Evolutionary conservation across 306 rosid genomes (phyloP).

Genomic region (Fagus crenata): DNA sequence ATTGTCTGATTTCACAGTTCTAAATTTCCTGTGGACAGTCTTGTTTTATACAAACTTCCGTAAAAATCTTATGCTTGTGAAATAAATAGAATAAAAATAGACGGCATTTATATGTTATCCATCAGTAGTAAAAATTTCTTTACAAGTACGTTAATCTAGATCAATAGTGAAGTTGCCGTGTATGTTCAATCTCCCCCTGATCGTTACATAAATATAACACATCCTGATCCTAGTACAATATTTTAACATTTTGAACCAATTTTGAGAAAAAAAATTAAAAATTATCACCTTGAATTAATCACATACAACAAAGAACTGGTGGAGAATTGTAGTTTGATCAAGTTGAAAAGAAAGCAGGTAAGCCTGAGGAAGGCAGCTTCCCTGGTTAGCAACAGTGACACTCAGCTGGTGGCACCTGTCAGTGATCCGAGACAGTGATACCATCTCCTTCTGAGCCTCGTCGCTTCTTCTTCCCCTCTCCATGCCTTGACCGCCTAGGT

Average conservation of each 20-base stretch:
- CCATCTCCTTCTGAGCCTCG: conserved; percentile 62
- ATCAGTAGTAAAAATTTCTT: background rate
- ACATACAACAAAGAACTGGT: background rate
- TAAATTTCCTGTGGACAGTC: too few relatives aligned
- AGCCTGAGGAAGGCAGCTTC: conserved; percentile 35
- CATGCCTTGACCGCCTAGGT: conserved; percentile 93
- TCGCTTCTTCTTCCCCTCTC: conserved; percentile 91
- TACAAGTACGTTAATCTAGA: conserved; percentile 3
- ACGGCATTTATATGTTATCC: background rate
- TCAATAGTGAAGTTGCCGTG: background rate
- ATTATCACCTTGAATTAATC: background rate
- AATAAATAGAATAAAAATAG: too few relatives aligned
- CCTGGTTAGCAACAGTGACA: conserved; percentile 34
- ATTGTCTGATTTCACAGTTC: too few relatives aligned
- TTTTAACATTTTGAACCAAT: background rate
- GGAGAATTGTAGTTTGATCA: conserved; percentile 22
- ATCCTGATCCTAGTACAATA: background rate
- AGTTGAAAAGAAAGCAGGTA: conserved; percentile 26
- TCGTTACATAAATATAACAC: background rate
- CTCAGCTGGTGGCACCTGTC: conserved; percentile 31
- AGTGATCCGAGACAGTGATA: conserved; percentile 51
- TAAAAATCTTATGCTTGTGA: too few relatives aligned
- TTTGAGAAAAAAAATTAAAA: background rate
- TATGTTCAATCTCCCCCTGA: background rate
- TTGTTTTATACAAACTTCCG: too few relatives aligned